Evolutionary conservation across 176 grass and related monocot genomes (phyloP).

Genomic region (Eragrostis nindensis): DNA sequence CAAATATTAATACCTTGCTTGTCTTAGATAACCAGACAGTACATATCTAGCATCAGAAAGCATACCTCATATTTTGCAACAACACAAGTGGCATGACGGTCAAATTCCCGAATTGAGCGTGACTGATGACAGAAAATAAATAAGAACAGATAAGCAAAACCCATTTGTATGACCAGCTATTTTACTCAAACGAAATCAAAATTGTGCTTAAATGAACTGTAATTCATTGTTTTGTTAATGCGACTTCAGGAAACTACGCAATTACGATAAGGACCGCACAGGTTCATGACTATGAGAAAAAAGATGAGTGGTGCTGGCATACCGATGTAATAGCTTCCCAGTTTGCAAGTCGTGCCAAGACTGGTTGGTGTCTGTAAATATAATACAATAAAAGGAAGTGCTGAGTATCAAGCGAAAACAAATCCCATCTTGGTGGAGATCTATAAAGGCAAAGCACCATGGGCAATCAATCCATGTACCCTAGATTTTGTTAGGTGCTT

Average conservation of each 20-base stretch:
- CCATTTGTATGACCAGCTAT: constrained; percentile 10
- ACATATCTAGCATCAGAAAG: constrained; percentile 28
- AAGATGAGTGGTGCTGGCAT: neutral
- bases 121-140: constrained; percentile 61
- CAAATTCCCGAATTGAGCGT: constrained; percentile 79
- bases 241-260: constrained; percentile 4
- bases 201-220: neutral
- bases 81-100: constrained; percentile 83
- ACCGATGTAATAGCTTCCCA: constrained; percentile 93
- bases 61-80: constrained; percentile 95
- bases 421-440: neutral
- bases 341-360: constrained; percentile 85
- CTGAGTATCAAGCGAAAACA: neutral
- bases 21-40: neutral
- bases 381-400: neutral
- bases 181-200: constrained; percentile 17
- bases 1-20: constrained; percentile 2
- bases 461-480: neutral
- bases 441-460: constrained; percentile 22
- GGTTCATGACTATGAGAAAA: neutral
- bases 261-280: neutral
- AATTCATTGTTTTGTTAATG: constrained; percentile 2
- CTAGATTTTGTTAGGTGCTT: constrained; percentile 1
- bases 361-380: constrained; percentile 74
- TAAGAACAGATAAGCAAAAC: neutral